Evolutionary conservation across 108 stramenopile species (phyloP).

Genomic region (Chaetoceros tenuissimus): DNA sequence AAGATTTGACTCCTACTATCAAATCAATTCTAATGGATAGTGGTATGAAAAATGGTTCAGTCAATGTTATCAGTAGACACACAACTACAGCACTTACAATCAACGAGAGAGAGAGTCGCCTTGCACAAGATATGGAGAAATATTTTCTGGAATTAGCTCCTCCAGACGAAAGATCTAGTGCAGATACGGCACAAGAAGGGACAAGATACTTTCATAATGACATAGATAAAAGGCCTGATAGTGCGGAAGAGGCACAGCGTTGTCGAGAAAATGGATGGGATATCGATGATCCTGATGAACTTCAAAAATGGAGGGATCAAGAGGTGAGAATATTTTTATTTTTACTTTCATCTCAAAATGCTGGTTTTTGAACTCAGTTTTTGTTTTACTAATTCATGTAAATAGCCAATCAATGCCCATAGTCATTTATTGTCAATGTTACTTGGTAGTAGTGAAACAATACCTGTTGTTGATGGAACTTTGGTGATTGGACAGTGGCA

Average conservation of each 20-base stretch:
- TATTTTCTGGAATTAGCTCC: conserved; percentile 55
- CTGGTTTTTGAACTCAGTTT: too few relatives aligned
- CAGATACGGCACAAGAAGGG: conserved; percentile 12
- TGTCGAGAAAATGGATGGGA: conserved; percentile 84
- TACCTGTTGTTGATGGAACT: conserved; percentile 72
- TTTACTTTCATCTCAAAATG: too few relatives aligned
- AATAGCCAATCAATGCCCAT: conserved; percentile 87
- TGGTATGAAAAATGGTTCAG: conserved; percentile 51
- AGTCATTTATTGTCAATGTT: conserved; percentile 77
- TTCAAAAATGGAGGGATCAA: conserved; percentile 74
- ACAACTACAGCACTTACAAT: conserved; percentile 83
- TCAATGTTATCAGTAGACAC: conserved; percentile 69
- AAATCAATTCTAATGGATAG: conserved; percentile 30
- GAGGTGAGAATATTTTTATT: too few relatives aligned
- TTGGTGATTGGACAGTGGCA: conserved; percentile 86
- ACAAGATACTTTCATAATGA: conserved; percentile 77
- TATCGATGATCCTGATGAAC: conserved; percentile 49
- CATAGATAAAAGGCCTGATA: conserved; percentile 70
- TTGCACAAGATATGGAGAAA: conserved; percentile 64
- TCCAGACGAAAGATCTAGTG: conserved; percentile 61
- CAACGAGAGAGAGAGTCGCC: conserved; percentile 70
- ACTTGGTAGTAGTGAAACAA: conserved; percentile 64
- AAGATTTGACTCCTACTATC: conserved; percentile 74
- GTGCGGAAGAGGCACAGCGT: conserved; percentile 67
- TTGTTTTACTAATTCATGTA: too few relatives aligned